These are phyloP conservation scores for Eimeria necatrix DNA, from an alignment of 169 alveolate genomes.

Conservation along the genomic window DNA sequence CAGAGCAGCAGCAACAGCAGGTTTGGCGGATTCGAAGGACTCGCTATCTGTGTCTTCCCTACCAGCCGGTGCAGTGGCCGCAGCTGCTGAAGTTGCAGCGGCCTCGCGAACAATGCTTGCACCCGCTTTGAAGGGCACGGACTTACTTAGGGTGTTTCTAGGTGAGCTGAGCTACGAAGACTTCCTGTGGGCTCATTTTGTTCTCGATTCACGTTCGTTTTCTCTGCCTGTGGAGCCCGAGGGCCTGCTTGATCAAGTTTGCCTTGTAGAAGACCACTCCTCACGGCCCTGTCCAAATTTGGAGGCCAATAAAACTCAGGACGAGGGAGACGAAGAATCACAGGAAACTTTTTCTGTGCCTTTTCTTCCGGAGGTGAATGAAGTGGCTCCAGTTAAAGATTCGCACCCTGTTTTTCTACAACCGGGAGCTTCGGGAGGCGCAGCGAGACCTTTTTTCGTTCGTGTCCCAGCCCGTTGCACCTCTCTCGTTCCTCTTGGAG, in stretches of 20 bases:
- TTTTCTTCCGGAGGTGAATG: not conserved
- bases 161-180: conserved; percentile 5
- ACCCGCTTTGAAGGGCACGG: not conserved
- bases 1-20: conserved; percentile 72
- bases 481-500: conserved; percentile 66
- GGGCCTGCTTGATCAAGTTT: not conserved
- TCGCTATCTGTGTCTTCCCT: not conserved
- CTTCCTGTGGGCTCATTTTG: conserved; percentile 51
- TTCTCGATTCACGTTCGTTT: conserved; percentile 38
- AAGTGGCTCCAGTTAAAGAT: conserved; percentile 17
- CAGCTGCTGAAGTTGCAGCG: conserved; percentile 39
- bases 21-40: too few species aligned
- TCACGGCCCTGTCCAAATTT: too few species aligned
- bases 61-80: conserved; percentile 62
- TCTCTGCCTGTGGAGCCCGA: conserved; percentile 21
- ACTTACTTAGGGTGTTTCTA: not conserved
- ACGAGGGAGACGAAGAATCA: not conserved
- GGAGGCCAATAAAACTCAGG: not conserved
- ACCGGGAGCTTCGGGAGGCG: not conserved
- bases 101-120: not conserved
- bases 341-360: conserved; percentile 35
- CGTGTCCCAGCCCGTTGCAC: conserved; percentile 68
- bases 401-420: not conserved
- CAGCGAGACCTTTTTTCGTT: not conserved
- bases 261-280: not conserved